These are phyloP conservation scores for Trebouxia sp. DNA, from an alignment of 139 green algal genomes.

Conservation along the genomic window DNA sequence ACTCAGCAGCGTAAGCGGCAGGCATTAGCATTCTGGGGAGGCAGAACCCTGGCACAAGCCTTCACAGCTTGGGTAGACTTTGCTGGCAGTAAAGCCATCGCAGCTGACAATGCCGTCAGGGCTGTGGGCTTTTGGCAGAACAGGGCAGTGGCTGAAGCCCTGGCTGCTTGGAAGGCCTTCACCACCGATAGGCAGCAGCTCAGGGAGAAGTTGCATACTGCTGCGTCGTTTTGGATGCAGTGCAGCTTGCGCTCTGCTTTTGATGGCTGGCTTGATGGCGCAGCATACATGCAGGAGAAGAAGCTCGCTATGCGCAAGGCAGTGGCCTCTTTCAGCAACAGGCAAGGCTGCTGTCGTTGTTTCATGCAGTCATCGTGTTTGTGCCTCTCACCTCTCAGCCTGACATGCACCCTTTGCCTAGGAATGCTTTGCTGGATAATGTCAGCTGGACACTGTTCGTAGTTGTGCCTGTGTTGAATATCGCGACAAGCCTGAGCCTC, in stretches of 20 bases:
- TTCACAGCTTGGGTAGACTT: constrained; percentile 9
- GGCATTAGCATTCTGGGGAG: constrained; percentile 3
- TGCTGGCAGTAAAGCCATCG: not conserved
- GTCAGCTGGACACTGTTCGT: no score
- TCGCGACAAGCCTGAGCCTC: no score
- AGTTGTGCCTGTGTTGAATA: no score
- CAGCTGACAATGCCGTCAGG: not conserved
- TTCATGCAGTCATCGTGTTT: no score
- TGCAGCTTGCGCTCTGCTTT: constrained; percentile 1
- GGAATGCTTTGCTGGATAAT: no score
- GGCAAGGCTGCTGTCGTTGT: no score
- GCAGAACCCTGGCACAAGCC: constrained; percentile 1
- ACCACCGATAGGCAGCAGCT: not conserved
- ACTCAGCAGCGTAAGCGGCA: constrained; percentile 8
- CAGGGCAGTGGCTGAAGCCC: not conserved
- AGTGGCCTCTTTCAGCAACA: not conserved
- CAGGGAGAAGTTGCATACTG: not conserved
- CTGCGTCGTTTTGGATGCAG: not conserved
- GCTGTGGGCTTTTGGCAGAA: not conserved
- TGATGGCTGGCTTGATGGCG: constrained; percentile 15
- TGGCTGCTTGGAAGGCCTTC: not conserved
- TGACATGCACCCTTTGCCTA: no score
- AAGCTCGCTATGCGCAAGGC: not conserved
- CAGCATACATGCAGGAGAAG: not conserved
- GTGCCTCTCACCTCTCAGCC: no score